phyloP scores from a whole-genome alignment of 2,329 filamentous ascomycete species.

The Alternaria metachromatica region DNA sequence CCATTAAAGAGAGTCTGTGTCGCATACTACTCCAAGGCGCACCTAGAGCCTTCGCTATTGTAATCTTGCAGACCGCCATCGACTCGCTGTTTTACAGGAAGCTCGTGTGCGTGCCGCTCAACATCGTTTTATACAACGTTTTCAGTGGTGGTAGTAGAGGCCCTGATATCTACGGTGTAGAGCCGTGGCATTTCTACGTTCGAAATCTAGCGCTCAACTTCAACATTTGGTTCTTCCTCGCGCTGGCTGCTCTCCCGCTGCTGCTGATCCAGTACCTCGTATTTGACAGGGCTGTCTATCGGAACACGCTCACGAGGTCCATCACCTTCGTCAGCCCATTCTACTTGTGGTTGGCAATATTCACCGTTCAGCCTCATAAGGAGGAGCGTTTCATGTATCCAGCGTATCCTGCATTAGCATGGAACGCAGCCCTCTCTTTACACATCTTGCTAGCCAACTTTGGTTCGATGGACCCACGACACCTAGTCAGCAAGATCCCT shows the following conservation, averaged over 20 bases:
- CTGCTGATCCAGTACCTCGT: conserved; percentile 75
- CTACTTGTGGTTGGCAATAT: conserved; percentile 93
- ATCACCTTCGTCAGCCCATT: conserved; percentile 83
- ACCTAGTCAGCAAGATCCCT: conserved; percentile 74
- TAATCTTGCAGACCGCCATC: conserved; percentile 71
- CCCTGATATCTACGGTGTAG: conserved; percentile 91
- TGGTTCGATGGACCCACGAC: conserved; percentile 72
- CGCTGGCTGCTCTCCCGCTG: conserved; percentile 75
- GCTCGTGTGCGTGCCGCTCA: conserved; percentile 78
- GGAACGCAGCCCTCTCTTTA: conserved; percentile 85
- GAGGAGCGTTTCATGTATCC: conserved; percentile 99
- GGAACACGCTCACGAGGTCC: conserved; percentile 75
- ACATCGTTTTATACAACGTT: conserved; percentile 95
- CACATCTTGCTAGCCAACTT: conserved; percentile 80
- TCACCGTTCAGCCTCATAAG: conserved; percentile 92
- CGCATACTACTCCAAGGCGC: conserved; percentile 71
- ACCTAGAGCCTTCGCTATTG: conserved; percentile 68
- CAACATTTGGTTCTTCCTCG: conserved; percentile 90
- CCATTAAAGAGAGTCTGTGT: conserved; percentile 64
- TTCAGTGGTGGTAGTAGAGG: conserved; percentile 79
- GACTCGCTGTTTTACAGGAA: conserved; percentile 89
- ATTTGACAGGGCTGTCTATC: conserved; percentile 65
- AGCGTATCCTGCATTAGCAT: conserved; percentile 84
- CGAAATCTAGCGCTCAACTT: conserved; percentile 93
- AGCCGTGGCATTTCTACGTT: conserved; percentile 96